Conservation (phyloP, 2,329 filamentous ascomycete species). For the Penicillium vulpinum region DNA sequence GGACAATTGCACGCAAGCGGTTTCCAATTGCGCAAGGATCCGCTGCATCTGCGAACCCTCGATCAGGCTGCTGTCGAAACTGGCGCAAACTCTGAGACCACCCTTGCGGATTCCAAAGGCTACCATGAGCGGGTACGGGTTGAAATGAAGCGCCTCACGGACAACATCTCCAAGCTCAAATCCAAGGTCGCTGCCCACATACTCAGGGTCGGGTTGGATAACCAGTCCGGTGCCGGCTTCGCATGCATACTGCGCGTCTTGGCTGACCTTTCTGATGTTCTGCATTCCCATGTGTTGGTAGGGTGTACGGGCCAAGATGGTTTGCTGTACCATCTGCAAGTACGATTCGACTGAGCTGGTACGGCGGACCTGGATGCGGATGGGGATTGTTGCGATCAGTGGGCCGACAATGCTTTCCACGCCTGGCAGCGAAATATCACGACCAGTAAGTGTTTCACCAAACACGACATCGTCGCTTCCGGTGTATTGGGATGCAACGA, state of each 20-base stretch:
- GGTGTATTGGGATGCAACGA: constrained; percentile 49
- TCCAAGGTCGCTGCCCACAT: constrained; percentile 39
- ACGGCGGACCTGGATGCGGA: constrained; percentile 43
- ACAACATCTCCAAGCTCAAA: constrained; percentile 39
- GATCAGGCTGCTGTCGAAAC: constrained; percentile 45
- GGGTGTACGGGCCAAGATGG: constrained; percentile 40
- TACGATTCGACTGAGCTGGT: constrained; percentile 29
- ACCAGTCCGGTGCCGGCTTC: constrained; percentile 40
- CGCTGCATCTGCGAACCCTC: constrained; percentile 39
- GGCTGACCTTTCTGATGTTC: constrained; percentile 47
- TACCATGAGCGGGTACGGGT: constrained; percentile 53
- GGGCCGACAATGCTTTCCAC: constrained; percentile 53
- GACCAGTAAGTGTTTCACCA: constrained; percentile 53
- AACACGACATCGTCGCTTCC: constrained; percentile 50
- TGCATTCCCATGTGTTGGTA: constrained; percentile 54
- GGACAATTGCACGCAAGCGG: constrained; percentile 28
- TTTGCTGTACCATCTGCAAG: constrained; percentile 34
- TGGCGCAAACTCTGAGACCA: constrained; percentile 48
- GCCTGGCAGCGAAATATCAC: constrained; percentile 46
- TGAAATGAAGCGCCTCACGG: constrained; percentile 44
- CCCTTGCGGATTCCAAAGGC: constrained; percentile 46
- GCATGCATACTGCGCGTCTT: constrained; percentile 41
- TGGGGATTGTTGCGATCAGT: constrained; percentile 51
- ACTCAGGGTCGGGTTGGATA: constrained; percentile 43
- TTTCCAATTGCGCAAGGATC: constrained; percentile 40